Evolutionary conservation across 495 filamentous ascomycete genomes (phyloP), one percentile per base, ranked within the genome.

Genomic region (Xylaria cubensis): DNA sequence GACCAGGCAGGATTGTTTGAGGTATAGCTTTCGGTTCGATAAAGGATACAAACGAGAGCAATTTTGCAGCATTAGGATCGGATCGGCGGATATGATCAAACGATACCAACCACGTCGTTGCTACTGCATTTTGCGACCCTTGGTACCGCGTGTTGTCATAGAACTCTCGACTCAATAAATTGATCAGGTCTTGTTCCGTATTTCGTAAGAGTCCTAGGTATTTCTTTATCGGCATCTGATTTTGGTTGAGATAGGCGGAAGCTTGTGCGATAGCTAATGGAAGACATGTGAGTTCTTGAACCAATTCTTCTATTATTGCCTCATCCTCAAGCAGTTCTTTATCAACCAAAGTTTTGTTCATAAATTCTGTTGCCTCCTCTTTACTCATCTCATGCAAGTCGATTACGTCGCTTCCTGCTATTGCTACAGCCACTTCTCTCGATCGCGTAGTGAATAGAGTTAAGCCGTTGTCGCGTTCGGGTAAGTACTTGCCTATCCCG

Each of bases 51-150:
- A 86, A 81, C 0, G 74, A 77, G 0, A 90, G 72, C 59, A 81
- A 81, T 0, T 84, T 73, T 0, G 80, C 75, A 0, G 86, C 85
- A 0, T 77, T 8, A 0, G 46, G 59, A 50, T 83, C 63, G 2
- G 64, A 67, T 26, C 76, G 55, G 32, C 70, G 79, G 24, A 89
- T 86, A 70, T 89, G 83, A 0, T 79, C 68, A 63, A 90, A 87
- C 0, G 87, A 88, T 0, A 87, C 83, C 0, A 85, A 75, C 87
- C 86, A 90, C 0, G 88, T 91, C 1, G 78, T 83, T 0, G 84
- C 86, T 0, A 90, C 80, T 7, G 88, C 80, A 65, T 88, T 90
- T 21, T 83, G 75, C n/a, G 74, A 77, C 12, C 78, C 80, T 12
- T 36, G 62, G 66, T 88, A 86, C 65, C 84, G 75, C 5, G 81